Evolutionary conservation across 306 rosid species (phyloP), one percentile per base, ranked within the genome.

Genomic region (Medicago arabica): DNA sequence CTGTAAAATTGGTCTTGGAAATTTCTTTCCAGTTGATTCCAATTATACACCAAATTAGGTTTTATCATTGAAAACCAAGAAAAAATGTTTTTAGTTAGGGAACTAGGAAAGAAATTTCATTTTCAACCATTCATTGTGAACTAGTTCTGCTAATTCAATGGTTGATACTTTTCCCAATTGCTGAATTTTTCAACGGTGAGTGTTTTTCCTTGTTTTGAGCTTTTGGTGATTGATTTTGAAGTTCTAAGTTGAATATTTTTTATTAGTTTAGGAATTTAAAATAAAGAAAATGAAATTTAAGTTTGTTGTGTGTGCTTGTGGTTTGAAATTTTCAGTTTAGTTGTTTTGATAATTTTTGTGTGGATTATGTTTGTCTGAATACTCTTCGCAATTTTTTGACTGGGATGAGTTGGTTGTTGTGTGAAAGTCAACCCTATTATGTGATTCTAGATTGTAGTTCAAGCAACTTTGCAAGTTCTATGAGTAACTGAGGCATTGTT

Each of bases 211-310:
- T n/a, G n/a, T 17, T 44, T 67, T 74, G 7, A 6, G 31, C 3
- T 63, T 64, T 55, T 23, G 7, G 34, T 58, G 1, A 19, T 58
- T 44, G 39, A 9, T 53, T 61, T 64, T 60, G n/a, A 18, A 28
- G 16, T 62, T 44, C 1, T 9, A 23, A 59, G 19, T 78, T 50
- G 19, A 44, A 38, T 43, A n/a, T 8, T 3, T 3, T 8, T 4
- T 51, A 12, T 60, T 70, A 25, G 65, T 47, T 60, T 69, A n/a
- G 64, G 46, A 50, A n/a, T 50, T n/a, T 31, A 49, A 14, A 49
- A 17, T 49, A 49, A 49, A 49, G 15, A 7, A 8, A 53, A 21
- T 65, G 28, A 51, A 66, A 39, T 40, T 65, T 12, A 67, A 36
- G 67, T 19, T 66, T 54, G 57, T 51, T 34, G 43, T 9, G 9